phyloP scores from a whole-genome alignment of 2,329 filamentous ascomycete species.

The Cytospora piceae region DNA sequence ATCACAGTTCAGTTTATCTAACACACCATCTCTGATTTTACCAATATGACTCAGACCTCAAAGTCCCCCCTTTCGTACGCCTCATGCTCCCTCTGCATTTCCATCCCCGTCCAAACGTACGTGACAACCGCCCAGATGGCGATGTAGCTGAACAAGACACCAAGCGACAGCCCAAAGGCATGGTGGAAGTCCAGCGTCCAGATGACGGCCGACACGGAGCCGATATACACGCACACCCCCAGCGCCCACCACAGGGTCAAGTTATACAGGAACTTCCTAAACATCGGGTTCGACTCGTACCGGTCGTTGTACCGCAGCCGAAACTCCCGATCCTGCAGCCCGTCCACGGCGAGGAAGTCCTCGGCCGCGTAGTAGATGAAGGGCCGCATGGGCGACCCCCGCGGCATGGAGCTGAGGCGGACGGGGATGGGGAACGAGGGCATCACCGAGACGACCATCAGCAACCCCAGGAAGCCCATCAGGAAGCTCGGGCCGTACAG shows the following conservation, averaged over 20 bases:
- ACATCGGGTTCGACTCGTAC: constrained; percentile 26
- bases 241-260: constrained; percentile 30
- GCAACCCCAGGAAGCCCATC: constrained; percentile 24
- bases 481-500: constrained; percentile 28
- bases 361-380: constrained; percentile 30
- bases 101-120: constrained; percentile 23
- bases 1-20: neutral
- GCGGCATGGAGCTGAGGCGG: constrained; percentile 24
- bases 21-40: neutral
- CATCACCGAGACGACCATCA: constrained; percentile 25
- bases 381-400: constrained; percentile 23
- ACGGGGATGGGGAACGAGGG: constrained; percentile 25
- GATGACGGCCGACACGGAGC: constrained; percentile 27
- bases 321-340: constrained; percentile 29
- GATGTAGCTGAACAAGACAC: constrained; percentile 27
- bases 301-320: constrained; percentile 26
- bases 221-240: constrained; percentile 28
- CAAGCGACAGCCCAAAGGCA: constrained; percentile 28
- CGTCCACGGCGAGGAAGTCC: constrained; percentile 29
- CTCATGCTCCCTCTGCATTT: constrained; percentile 24
- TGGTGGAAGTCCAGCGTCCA: constrained; percentile 28
- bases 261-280: constrained; percentile 27
- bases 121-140: constrained; percentile 25
- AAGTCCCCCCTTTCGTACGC: neutral
- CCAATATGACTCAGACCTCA: neutral